Percentiles rank a stretch among this genome's conserved stretches.
Conservation (phyloP, 164 flowering plant genomes). For the Sextonia rubra region DNA sequence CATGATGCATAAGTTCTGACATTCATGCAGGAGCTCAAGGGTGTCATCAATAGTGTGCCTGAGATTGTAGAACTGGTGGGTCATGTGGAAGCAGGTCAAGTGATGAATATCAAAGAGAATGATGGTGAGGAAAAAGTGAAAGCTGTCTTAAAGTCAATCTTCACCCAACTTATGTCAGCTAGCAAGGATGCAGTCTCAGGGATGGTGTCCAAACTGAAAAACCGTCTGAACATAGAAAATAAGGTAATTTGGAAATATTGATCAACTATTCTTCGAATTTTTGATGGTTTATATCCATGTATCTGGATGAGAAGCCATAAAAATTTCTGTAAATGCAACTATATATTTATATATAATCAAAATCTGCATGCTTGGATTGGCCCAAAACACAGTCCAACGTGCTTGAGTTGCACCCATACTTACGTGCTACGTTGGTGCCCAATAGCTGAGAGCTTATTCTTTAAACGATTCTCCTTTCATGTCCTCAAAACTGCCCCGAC, state of each 20-base stretch:
- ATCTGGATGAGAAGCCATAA: too few relatives aligned
- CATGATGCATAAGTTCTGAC: not conserved
- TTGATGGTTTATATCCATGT: not conserved
- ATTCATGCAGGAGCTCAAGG: conserved; percentile 63
- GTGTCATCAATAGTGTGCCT: conserved; percentile 55
- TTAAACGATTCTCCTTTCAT: too few relatives aligned
- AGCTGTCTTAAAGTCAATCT: conserved; percentile 42
- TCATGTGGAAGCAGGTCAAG: conserved; percentile 29
- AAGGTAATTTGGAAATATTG: conserved; percentile 35
- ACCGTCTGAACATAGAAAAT: conserved; percentile 47
- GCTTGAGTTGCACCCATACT: too few relatives aligned
- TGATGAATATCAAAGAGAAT: conserved; percentile 29
- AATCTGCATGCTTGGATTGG: not conserved
- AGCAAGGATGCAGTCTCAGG: conserved; percentile 38
- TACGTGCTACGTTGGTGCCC: too few relatives aligned
- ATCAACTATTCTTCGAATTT: not conserved
- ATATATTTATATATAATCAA: too few relatives aligned
- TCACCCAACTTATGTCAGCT: conserved; percentile 79
- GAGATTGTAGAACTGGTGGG: conserved; percentile 82
- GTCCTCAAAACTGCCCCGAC: too few relatives aligned
- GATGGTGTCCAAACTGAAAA: conserved; percentile 42
- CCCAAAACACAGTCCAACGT: not conserved
- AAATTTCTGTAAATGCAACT: too few relatives aligned
- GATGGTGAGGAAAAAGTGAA: conserved; percentile 53
- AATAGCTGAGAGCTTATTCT: too few relatives aligned